A percentile compares a stretch with the other conserved stretches of the same genome.
Conservation (phyloP, 2,329 filamentous ascomycete genomes). For the Verticillium dahliae region DNA sequence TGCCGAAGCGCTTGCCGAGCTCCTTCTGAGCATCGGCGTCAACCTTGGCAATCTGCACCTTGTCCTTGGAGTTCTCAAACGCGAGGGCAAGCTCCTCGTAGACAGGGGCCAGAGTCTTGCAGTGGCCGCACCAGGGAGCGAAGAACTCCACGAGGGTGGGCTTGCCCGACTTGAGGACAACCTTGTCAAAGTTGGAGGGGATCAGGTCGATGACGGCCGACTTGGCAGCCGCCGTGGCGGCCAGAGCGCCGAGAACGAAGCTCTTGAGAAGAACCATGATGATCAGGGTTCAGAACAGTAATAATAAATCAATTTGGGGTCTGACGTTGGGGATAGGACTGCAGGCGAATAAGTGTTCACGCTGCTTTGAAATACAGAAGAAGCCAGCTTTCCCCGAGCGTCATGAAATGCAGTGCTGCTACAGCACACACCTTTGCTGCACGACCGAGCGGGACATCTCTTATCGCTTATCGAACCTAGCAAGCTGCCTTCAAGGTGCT, state of each 20-base stretch:
- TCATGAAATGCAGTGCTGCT: background rate
- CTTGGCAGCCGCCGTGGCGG: constrained; percentile 54
- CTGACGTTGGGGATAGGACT: background rate
- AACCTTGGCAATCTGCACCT: constrained; percentile 88
- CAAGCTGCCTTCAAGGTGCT: background rate
- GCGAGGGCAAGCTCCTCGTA: constrained; percentile 82
- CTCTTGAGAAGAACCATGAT: constrained; percentile 54
- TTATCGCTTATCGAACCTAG: constrained; percentile 1
- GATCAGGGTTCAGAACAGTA: background rate
- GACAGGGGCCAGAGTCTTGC: constrained; percentile 91
- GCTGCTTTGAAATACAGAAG: constrained; percentile 30
- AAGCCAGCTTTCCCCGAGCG: constrained; percentile 27
- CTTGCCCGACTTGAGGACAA: constrained; percentile 87
- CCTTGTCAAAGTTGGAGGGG: constrained; percentile 83
- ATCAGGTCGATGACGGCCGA: constrained; percentile 87
- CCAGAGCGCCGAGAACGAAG: constrained; percentile 50
- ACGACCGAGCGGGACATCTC: background rate
- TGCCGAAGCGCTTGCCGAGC: constrained; percentile 77
- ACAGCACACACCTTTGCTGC: background rate
- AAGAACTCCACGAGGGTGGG: constrained; percentile 97
- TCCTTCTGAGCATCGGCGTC: constrained; percentile 85
- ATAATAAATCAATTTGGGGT: background rate
- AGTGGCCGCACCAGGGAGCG: constrained; percentile 98
- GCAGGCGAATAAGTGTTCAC: background rate
- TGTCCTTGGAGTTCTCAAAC: constrained; percentile 64